Evolutionary conservation across 805 yeast genomes (phyloP), one percentile per base, ranked within the genome.

Genomic region (Phaffomyces thermotolerans): DNA sequence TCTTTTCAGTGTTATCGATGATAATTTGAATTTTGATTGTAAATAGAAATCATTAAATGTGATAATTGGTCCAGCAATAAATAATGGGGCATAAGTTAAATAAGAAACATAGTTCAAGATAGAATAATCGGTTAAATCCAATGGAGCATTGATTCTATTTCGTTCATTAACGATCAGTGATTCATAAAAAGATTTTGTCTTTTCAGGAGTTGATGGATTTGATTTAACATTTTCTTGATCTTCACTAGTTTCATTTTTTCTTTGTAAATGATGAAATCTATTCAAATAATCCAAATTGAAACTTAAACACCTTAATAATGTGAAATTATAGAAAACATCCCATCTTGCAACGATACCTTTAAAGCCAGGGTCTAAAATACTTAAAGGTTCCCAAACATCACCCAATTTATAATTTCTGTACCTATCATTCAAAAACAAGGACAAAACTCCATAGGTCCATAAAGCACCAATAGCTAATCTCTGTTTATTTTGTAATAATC

Each of bases 301-400:
- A 46, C 96, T 86, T 37, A 93, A 65, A 73, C 89, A 78, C 56
- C 97, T 74, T 42, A 93, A 71, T 47, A 91, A 66, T 1, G 95
- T 83, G 64, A 95, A 89, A 64, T 93, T 93, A 72, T 80, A 93
- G 54, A 85, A 87, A 4, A 93, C 97, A 59, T 93, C 97, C 99
- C 99, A 93, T 54, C 98, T 73, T 15, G 79, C 71, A 48, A 93
- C 81, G 13, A 90, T 73, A 1, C 98, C 97, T 39, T 74, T 73
- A 52, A 75, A 82, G 1, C 75, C 73, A 24, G 65, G 53, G 55
- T 88, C 95, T 52, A 85, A 61, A 32, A 74, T 64, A 0, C 68
- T 59, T n/a, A 85, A 60, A 2, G 53, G 47, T 0, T 71, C 56
- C 42, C 58, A 55, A 7, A 79, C 37, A 9, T 57, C 53, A 0